A percentile compares a stretch with the other conserved stretches of the same genome.
Evolutionary conservation across 2,329 filamentous ascomycete species (phyloP).

Genomic region (Orbilia blumenaviensis): DNA sequence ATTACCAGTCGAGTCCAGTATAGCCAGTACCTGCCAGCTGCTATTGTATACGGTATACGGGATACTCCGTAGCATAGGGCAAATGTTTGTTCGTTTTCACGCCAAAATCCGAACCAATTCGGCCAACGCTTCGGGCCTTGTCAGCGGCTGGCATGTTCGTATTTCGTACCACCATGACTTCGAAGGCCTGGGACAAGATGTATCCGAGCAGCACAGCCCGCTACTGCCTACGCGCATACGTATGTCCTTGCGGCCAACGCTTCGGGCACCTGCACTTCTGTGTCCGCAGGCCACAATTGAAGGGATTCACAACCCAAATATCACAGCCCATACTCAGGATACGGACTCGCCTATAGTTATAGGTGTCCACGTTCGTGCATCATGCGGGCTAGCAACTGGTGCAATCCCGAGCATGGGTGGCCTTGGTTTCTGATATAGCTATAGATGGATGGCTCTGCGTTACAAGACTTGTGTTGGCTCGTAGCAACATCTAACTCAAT

Average conservation of each 20-base stretch:
- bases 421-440: background rate
- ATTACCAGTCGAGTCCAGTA: no score
- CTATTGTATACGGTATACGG: background rate
- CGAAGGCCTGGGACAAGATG: background rate
- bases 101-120: no score
- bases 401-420: background rate
- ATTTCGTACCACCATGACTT: constrained; percentile 31
- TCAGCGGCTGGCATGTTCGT: constrained; percentile 26
- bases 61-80: background rate
- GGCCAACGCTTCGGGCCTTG: constrained; percentile 19
- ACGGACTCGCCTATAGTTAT: background rate
- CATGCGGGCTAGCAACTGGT: background rate
- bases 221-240: background rate
- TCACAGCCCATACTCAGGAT: background rate
- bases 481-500: background rate
- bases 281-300: background rate
- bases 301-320: background rate
- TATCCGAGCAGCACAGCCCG: constrained; percentile 33
- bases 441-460: no score
- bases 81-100: background rate
- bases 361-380: background rate
- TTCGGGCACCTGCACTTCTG: background rate
- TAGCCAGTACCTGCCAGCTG: no score
- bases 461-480: background rate
- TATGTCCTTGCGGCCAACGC: background rate